Evolutionary conservation across 495 filamentous ascomycete species (phyloP), one percentile per base, ranked within the genome.

Genomic region (Daldinia bambusicola): DNA sequence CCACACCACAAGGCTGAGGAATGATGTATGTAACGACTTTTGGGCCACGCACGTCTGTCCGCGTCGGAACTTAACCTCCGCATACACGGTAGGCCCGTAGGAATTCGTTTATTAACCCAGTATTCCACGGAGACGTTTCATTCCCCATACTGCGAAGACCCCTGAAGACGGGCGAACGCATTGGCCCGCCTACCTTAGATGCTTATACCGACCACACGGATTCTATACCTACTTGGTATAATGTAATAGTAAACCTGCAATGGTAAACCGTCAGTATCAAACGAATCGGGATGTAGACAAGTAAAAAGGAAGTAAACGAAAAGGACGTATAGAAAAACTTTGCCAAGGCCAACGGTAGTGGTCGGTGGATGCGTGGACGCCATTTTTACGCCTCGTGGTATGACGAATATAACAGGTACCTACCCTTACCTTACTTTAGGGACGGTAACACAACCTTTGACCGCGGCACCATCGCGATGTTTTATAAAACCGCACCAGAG

Each of bases 111-210:
- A 26, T 26, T 26, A 3, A 26, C 26, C 26, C 26, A 26, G 26
- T 63, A 36, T 20, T 55, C 34, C 53, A 67, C 50, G n/a, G 6
- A 14, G 41, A 22, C 8, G 4, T 38, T 40, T 37, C 16, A 40
- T 26, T 20, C 48, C 48, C 20, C 34, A 51, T 51, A 55, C 16
- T 61, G 16, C 26, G 14, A 61, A 13, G 26, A 65, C 67, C 67
- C 67, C 40, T 61, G 62, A 43, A 51, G 30, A 8, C 67, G 67
- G 67, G 62, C 20, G 32, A 43, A 34, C 50, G 57, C 61, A 70
- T 70, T 20, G 30, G 6, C 56, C 32, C 53, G 50, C 52, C 31
- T 59, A 13, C 26, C 26, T 26, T 26, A 26, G 26, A 26, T 26
- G 26, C 37, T 37, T 51, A 53, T 53, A 50, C 41, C 32, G 22